phyloP scores from a whole-genome alignment of 441 rosid species.

The Daphne laureola region DNA sequence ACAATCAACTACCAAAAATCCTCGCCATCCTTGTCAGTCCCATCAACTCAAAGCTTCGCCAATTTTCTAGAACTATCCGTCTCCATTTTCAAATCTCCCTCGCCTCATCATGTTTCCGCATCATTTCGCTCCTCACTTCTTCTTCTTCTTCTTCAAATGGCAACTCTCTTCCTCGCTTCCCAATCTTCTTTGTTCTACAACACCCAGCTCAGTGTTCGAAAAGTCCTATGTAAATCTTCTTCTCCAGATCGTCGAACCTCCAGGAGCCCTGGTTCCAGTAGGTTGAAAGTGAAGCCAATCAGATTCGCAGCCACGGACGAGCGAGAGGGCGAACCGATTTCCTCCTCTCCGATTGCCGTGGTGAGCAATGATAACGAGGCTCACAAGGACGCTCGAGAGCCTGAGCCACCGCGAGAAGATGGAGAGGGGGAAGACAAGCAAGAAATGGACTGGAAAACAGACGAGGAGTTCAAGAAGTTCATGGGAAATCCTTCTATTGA shows the following conservation, averaged over 20 bases:
- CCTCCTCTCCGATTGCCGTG: conserved; percentile 35
- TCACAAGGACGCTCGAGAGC: conserved; percentile 12
- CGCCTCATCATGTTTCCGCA: conserved; percentile 7
- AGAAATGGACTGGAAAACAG: conserved; percentile 83
- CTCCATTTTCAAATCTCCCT: conserved; percentile 9
- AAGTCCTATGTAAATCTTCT: not conserved
- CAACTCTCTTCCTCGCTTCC: conserved; percentile 22
- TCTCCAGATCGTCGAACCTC: conserved; percentile 12
- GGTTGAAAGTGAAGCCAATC: conserved; percentile 14
- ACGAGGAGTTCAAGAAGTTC: conserved; percentile 88
- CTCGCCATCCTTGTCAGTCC: conserved; percentile 9
- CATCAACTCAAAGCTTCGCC: conserved; percentile 45
- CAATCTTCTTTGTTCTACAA: conserved; percentile 19
- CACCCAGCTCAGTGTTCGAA: conserved; percentile 7
- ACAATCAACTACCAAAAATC: conserved; percentile 10
- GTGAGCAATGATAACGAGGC: conserved; percentile 20
- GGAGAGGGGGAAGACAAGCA: conserved; percentile 33
- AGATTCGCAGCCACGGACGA: conserved; percentile 37
- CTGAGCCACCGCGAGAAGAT: conserved; percentile 16
- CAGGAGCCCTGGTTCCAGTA: conserved; percentile 6
- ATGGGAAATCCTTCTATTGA: conserved; percentile 95
- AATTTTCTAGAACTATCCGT: conserved; percentile 46
- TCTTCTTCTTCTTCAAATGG: no score
- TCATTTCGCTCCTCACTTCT: not conserved
- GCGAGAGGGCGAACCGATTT: conserved; percentile 27